phyloP scores from a whole-genome alignment of 2,329 filamentous ascomycete genomes.

The Beauveria rudraprayagi region DNA sequence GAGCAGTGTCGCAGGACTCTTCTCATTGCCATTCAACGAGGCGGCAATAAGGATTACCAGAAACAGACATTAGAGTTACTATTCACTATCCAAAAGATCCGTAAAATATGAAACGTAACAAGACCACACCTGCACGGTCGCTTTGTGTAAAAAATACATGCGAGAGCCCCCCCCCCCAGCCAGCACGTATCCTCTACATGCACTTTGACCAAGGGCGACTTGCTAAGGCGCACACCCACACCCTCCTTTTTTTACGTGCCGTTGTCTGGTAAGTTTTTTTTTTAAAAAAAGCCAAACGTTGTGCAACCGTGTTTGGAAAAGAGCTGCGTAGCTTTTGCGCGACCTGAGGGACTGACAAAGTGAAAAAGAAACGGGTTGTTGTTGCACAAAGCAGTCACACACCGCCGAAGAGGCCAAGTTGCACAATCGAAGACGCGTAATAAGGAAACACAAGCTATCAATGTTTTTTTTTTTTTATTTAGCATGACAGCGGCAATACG shows the following conservation, averaged over 20 bases:
- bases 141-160: background rate
- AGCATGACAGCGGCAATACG: background rate
- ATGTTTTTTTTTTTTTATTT: too few species aligned
- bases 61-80: background rate
- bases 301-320: background rate
- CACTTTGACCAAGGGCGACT: too few species aligned
- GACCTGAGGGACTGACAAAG: background rate
- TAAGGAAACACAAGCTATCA: background rate
- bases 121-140: background rate
- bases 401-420: background rate
- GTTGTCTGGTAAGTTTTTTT: background rate
- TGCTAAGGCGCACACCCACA: background rate
- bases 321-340: background rate
- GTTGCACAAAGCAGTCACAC: constrained; percentile 6
- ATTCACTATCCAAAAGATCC: background rate
- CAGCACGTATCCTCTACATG: constrained; percentile 1
- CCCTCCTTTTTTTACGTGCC: background rate
- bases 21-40: background rate
- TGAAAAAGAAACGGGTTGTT: background rate
- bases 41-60: background rate
- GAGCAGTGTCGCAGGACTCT: background rate
- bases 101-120: background rate
- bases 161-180: background rate
- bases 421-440: background rate
- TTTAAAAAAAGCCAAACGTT: background rate